Base-by-base conservation (phyloP, 371 early-diverging fungal genomes). In the Funneliformis caledonium region DNA sequence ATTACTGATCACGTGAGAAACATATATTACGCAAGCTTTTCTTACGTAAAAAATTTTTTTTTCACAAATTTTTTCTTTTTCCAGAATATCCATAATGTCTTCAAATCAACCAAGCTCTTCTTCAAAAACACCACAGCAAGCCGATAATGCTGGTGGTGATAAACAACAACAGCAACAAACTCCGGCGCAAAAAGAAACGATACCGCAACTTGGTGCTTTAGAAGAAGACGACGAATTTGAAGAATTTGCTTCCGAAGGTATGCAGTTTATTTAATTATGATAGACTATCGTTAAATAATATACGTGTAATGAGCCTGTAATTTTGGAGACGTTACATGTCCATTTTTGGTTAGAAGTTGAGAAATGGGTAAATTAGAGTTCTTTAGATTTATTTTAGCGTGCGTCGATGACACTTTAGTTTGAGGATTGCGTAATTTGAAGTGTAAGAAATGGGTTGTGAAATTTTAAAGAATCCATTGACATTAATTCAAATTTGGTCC, bases 211-310 rank as follows among this genome's bases (percentile, higher is more conserved):
- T 33, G 90, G 90, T 37, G 90, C 90, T 37, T 88, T 96, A 77
- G 96, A 95, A 83, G 96, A 96, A 78, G 97, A 96, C 86, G 96
- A 96, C 81, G 97, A 96, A 81, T 96, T 96, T 86, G 97, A 96
- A 81, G 97, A 96, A 85, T 96, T 96, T 84, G 90, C 89, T 79
- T 92, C 89, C 45, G 95, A 96, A 88, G 94, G 96, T 95, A 88
- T 37, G 37, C 37, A 37, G 37, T 37, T 37, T 37, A 37, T 37
- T 37, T 37, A 37, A 47, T 47, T 47, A 1, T 14, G 19, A 26
- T 26, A 26, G 11, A 56, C 2, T 4, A 56, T 56, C 56, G 19
- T 14, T 56, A 56, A 56, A 14, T 26, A 14, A 56, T 14, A 19
- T 56, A 56, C 11, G 19, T 56, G 47, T 47, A 47, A 19, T 16